Evolutionary conservation across 805 yeast species (phyloP), one percentile per base, ranked within the genome.

Genomic region (Saccharomyces mikatae): DNA sequence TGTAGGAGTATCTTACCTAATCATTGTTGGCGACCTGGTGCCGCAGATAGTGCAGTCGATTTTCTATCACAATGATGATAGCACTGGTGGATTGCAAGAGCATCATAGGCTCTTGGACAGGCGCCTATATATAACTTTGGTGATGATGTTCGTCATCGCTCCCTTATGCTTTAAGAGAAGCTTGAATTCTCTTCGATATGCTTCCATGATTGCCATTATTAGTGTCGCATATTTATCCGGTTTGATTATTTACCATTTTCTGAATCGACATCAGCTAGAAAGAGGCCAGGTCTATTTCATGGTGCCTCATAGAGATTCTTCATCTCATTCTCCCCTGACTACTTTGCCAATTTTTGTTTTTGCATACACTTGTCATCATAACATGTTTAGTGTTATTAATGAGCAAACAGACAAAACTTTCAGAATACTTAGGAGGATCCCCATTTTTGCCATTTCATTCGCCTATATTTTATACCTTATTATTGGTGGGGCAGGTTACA

Each of bases 311-410:
- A 69, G 78, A 4, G 66, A 76, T 14, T 60, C 76, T 0, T 55
- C 73, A 0, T 63, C 76, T 3, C 44, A 36, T 36, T 68, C 79
- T 3, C 73, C 82, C n/a, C 76, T 91, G 21, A 77, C 86, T 26
- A 82, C 94, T 10, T 82, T 91, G 67, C 95, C 97, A n/a, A 87
- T 91, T 58, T 84, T 90, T 61, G 92, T 92, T 13, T 91, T 92
- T 75, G 96, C 97, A 0, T 92, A 83, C 71, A 92, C 98, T 0
- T 94, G 97, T 63, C 97, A 92, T 66, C 97, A 92, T 69, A 92
- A 92, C 71, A 89, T 89, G 89, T 89, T 89, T 63, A 82, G 96
- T 1, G 80, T 91, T 53, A 80, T 90, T 53, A 92, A 91, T 63
- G 98, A 92, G 71, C 78, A 91, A 29, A 71, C 69, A 30, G 82